Evolutionary conservation across 768 basidiomycete genomes (phyloP), one percentile per base, ranked within the genome.

Genomic region (Erythrobasidium yunnanense): DNA sequence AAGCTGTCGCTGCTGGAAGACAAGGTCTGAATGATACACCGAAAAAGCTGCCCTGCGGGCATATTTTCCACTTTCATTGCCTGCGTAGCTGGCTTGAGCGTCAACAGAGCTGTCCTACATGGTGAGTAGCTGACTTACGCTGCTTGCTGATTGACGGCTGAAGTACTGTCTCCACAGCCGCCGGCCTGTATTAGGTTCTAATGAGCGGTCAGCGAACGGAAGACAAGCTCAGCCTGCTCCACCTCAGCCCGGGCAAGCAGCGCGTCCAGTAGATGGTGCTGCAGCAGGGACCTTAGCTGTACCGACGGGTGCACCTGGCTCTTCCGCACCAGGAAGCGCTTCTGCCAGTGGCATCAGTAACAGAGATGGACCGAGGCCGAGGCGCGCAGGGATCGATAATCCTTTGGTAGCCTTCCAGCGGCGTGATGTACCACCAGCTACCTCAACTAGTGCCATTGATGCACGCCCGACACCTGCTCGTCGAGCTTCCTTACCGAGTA

Each of bases 31-130:
- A 96, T 73, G 89, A 88, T 58, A 92, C 91, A 15, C 92, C 93
- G 1, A 99, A 99, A 79, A 92, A 90, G 74, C 79, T 99, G 23
- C 89, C 87, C 7, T 99, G 95, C 77, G 92, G 92, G 0, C 95
- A 99, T 75, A 85, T 95, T 46, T 99, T 99, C 79, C 95, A 99
- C 77, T 93, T 96, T 75, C 85, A 96, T 73, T 99, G 95, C 76
- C 81, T 99, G 69, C 82, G 90, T 42, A 92, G 90, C 22, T 99
- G 95, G 95, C 81, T 99, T 27, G 95, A 99, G 76, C 82, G 95
- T 47, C 95, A 99, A 76, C 95, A 97, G 76, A 97, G 88, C 71
- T 99, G 95, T 75, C 95, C 95, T 1, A 99, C 95, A 45, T 99
- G 93, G 93, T 93, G 54, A 76, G 85, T 45, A 70, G 66, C 65